These are phyloP conservation scores for Ophiocytium majus DNA, from an alignment of 352 stramenopile species.

Conservation along the genomic window DNA sequence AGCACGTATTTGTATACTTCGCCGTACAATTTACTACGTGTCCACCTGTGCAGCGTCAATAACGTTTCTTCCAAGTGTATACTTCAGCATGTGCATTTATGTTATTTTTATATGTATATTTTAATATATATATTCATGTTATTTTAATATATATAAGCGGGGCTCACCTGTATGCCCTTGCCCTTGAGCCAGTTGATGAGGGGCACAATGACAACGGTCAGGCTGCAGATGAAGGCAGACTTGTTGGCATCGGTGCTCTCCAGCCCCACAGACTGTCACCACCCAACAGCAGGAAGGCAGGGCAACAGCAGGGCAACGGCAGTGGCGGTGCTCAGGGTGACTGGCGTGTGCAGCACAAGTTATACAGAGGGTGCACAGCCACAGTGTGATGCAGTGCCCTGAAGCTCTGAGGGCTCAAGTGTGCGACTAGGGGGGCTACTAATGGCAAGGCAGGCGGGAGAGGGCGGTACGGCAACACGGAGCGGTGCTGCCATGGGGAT, in stretches of 20 bases:
- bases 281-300: too few relatives aligned
- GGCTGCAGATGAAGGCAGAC: constrained; percentile 58
- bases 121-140: constrained; percentile 12
- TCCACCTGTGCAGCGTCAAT: not conserved
- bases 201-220: constrained; percentile 54
- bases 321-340: too few relatives aligned
- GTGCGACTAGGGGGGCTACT: too few relatives aligned
- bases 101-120: not conserved
- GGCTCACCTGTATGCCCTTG: constrained; percentile 22
- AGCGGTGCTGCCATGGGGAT: too few relatives aligned
- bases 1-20: too few relatives aligned
- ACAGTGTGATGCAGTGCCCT: too few relatives aligned
- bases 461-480: too few relatives aligned
- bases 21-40: not conserved
- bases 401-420: too few relatives aligned
- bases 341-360: too few relatives aligned
- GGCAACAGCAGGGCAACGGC: too few relatives aligned
- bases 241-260: constrained; percentile 55
- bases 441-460: too few relatives aligned
- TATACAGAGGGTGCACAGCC: too few relatives aligned
- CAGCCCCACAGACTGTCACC: constrained; percentile 53
- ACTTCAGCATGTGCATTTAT: not conserved
- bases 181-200: constrained; percentile 25
- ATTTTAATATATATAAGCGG: not conserved
- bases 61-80: not conserved